Evolutionary conservation across 2,329 filamentous ascomycete species (phyloP), one percentile per base, ranked within the genome.

Genomic region (Epichloe elymi): DNA sequence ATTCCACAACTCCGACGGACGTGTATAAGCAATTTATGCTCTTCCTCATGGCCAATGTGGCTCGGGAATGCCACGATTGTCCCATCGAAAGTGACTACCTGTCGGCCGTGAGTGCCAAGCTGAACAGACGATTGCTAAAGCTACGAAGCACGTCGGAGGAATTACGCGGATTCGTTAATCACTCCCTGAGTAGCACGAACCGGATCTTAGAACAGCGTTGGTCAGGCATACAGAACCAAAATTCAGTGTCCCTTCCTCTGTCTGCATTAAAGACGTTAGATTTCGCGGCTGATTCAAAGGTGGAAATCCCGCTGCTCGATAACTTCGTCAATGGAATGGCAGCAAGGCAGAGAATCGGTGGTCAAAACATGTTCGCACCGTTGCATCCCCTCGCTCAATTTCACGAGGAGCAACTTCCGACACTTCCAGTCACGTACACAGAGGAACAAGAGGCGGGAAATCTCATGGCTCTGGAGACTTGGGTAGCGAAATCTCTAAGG

Each of bases 201-300:
- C 49, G 42, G 20, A 26, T 50, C 33, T 19, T 50, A 14, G 49
- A 50, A 14, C 38, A 15, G 59, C 0, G 56, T 57, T 0, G 6
- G 46, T 0, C 61, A 65, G 0, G 66, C 80, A 10, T 60, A 55
- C 40, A 82, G 81, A 52, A 63, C 73, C 19, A 75, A 72, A 0
- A 71, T 73, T 0, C 76, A 81, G 36, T 76, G 81, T 55, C 1
- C 46, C 3, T 14, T 6, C 2, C 7, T 36, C n/a, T 33, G 20
- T 30, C 35, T 12, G 3, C 54, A 1, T 51, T 57, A 19, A 19
- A 46, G 3, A 36, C 11, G 12, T 35, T 50, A 12, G 37, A 50
- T 17, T 50, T 50, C n/a, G 41, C 33, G n/a, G 49, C 54, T 0
- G 41, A 52, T 30, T 45, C 48, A 1, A 2, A 45, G 4, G 49